Percentiles rank a stretch among this genome's conserved stretches.
These are phyloP conservation scores for Paecilomyces dactylethromorphus DNA, from an alignment of 2,329 filamentous ascomycete genomes.

Conservation along the genomic window DNA sequence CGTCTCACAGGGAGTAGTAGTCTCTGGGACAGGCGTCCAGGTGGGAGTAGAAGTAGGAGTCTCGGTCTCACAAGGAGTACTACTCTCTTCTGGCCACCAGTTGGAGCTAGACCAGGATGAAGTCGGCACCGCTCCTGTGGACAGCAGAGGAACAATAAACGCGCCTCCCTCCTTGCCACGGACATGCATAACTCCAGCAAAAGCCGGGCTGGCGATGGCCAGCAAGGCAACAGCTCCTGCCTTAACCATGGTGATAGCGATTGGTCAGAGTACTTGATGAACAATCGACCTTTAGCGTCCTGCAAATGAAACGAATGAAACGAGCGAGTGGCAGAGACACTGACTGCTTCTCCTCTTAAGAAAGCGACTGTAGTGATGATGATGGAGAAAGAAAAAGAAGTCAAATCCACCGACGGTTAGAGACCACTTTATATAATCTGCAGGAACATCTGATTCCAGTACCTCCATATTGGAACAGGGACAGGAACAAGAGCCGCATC, in stretches of 20 bases:
- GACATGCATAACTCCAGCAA: conserved; percentile 26
- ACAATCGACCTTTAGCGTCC: conserved; percentile 4
- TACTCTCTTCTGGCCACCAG: too few relatives aligned
- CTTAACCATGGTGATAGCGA: conserved; percentile 26
- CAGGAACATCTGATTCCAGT: background rate
- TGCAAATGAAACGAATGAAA: conserved; percentile 15
- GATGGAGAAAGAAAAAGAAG: background rate
- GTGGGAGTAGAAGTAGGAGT: background rate
- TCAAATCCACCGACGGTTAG: background rate
- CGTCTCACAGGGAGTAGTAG: background rate
- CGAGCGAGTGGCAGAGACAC: conserved; percentile 8
- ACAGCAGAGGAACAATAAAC: background rate
- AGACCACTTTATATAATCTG: conserved; percentile 1
- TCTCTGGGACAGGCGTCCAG: background rate
- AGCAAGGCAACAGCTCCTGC: conserved; percentile 24
- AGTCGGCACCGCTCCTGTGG: too few relatives aligned
- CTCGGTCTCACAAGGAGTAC: background rate
- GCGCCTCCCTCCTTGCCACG: conserved; percentile 11
- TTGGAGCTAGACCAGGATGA: too few relatives aligned
- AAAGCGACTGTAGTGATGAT: background rate
- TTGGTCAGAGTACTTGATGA: conserved; percentile 8
- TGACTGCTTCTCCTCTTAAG: conserved; percentile 4
- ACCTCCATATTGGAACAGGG: background rate
- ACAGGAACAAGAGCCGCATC: background rate
- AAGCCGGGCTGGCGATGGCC: conserved; percentile 27